Evolutionary conservation across 2,329 filamentous ascomycete genomes (phyloP), one percentile per base, ranked within the genome.

Genomic region (Aspergillus glaucus): DNA sequence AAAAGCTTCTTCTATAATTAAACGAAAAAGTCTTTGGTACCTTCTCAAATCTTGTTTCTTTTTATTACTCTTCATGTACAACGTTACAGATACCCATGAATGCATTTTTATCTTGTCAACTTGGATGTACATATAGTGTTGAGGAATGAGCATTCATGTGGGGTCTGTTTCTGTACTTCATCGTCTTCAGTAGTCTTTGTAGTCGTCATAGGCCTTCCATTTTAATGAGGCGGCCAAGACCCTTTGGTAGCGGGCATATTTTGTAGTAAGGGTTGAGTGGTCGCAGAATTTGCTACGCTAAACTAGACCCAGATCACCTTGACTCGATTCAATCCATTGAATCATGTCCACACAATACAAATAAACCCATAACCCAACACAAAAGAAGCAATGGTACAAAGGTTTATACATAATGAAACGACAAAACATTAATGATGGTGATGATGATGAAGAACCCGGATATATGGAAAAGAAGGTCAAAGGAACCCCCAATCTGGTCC

Each of bases 51-150:
- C 34, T 36, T 17, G 14, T 36, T n/a, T 36, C 15, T 6, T 36
- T 36, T 36, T 36, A 45, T 47, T 50, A 37, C 50, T 32, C 47
- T 51, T 57, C 58, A 63, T 67, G 58, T 65, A 62, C 60, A 61
- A 40, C 62, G 49, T 58, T 55, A 64, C 65, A 68, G 65, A 68
- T 68, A 68, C 65, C 65, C 65, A 65, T 68, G 65, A 68, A 68
- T 68, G 63, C 64, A 63, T 65, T 66, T 67, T 56, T 49, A 54
- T 34, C 57, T 54, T 47, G 55, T 50, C 54, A 47, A 34, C 46
- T 36, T 41, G 46, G 56, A 40, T 48, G 51, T 55, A 50, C 48
- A 53, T 56, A 58, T 60, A 62, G 55, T 47, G 10, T 51, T 39
- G 43, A 47, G 45, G 46, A 51, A 47, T 50, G 48, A 56, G 59